These are phyloP conservation scores for Rhododendron ferrugineum DNA, from an alignment of 148 eudicot genomes.

Conservation along the genomic window DNA sequence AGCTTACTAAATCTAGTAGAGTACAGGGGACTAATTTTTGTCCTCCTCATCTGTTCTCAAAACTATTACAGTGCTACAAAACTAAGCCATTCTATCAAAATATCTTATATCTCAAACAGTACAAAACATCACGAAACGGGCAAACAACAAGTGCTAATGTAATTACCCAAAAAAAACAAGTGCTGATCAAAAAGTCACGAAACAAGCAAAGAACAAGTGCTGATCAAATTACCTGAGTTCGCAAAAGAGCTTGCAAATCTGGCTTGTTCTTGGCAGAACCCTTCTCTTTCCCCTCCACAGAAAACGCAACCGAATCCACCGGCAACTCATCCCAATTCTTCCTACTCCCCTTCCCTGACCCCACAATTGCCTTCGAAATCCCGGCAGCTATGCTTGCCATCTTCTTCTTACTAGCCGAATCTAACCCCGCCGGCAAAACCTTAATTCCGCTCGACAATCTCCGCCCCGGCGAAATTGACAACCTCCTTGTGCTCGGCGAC, in stretches of 20 bases:
- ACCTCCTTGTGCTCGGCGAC: conserved; percentile 65
- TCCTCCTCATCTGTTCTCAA: background rate
- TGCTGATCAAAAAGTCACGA: background rate
- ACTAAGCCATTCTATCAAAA: background rate
- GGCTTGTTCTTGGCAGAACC: conserved; percentile 39
- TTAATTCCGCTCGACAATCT: conserved; percentile 59
- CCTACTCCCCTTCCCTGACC: conserved; percentile 48
- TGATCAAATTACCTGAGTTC: conserved; percentile 75
- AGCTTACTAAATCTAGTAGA: background rate
- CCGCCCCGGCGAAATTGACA: conserved; percentile 86
- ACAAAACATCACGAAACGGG: background rate
- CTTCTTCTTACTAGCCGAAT: conserved; percentile 66
- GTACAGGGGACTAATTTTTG: background rate
- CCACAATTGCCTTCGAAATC: conserved; percentile 46
- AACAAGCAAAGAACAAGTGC: background rate
- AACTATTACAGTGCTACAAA: background rate
- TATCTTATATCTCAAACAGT: background rate
- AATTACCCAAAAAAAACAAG: conserved; percentile 30
- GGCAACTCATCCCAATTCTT: conserved; percentile 73
- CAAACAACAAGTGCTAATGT: background rate
- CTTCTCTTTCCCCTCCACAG: conserved; percentile 37
- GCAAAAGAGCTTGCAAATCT: conserved; percentile 66
- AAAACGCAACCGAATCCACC: conserved; percentile 8
- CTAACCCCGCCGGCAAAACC: conserved; percentile 39
- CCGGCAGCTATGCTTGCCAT: conserved; percentile 50